Percentiles rank a stretch among this genome's conserved stretches.
phyloP scores from a whole-genome alignment of 805 yeast genomes.

The Blastobotrys americana region DNA sequence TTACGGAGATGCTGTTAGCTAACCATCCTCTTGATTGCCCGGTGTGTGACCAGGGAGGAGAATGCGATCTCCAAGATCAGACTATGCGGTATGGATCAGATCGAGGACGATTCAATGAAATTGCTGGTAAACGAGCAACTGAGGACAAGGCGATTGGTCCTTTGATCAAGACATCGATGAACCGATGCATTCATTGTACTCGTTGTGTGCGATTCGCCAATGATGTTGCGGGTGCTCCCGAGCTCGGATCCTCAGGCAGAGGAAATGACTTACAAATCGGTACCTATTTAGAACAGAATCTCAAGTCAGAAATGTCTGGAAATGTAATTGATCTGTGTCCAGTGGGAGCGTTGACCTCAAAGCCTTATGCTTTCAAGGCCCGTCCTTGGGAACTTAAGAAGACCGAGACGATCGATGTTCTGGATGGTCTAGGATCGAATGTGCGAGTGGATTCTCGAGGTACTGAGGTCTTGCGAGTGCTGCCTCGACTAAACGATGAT shows the following conservation, averaged over 20 bases:
- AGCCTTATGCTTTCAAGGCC: conserved; percentile 88
- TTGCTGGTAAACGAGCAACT: conserved; percentile 79
- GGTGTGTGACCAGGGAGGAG: conserved; percentile 91
- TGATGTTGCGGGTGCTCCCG: conserved; percentile 90
- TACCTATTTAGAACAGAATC: conserved; percentile 76
- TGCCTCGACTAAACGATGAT: conserved; percentile 81
- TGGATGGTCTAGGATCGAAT: conserved; percentile 77
- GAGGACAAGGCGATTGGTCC: conserved; percentile 91
- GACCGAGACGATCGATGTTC: conserved; percentile 78
- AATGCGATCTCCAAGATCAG: conserved; percentile 88
- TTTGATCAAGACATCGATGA: conserved; percentile 81
- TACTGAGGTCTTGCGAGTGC: conserved; percentile 75
- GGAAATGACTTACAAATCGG: conserved; percentile 92
- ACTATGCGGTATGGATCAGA: conserved; percentile 75
- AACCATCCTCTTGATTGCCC: conserved; percentile 93
- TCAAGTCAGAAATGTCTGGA: conserved; percentile 79
- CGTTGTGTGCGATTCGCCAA: conserved; percentile 85
- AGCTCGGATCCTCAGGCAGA: conserved; percentile 81
- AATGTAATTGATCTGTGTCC: conserved; percentile 85
- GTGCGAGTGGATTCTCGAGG: conserved; percentile 84
- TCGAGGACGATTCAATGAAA: conserved; percentile 77
- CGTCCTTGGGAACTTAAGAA: conserved; percentile 91
- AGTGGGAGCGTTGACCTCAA: conserved; percentile 84
- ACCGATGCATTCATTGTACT: conserved; percentile 88
- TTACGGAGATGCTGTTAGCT: conserved; percentile 78